phyloP scores from a whole-genome alignment of 331 rosid species.

The Saraca asoca region DNA sequence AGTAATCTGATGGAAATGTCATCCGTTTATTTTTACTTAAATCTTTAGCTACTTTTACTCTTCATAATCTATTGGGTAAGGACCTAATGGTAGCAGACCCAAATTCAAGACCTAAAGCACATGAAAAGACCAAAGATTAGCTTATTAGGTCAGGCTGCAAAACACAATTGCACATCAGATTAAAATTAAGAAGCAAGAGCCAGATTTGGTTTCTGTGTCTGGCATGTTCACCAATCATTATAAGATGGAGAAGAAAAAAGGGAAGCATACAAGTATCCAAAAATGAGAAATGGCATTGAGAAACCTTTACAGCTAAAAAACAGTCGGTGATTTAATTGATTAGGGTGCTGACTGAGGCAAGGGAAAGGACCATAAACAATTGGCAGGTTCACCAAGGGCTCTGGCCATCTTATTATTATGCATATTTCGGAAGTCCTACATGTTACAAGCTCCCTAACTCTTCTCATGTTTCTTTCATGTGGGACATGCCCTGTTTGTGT shows the following conservation, averaged over 20 bases:
- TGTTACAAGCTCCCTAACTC: background rate
- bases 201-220: too few species aligned
- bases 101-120: too few species aligned
- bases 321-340: constrained; percentile 8
- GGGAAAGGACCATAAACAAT: constrained; percentile 27
- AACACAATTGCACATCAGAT: too few species aligned
- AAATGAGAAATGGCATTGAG: constrained; percentile 25
- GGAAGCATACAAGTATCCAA: constrained; percentile 27
- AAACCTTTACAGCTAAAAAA: constrained; percentile 38
- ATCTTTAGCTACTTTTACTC: too few species aligned
- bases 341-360: background rate
- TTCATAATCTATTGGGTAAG: too few species aligned
- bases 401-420: background rate
- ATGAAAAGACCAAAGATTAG: too few species aligned
- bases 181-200: too few species aligned
- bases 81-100: too few species aligned
- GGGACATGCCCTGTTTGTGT: background rate
- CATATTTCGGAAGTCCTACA: constrained; percentile 7
- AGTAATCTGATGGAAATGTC: too few species aligned
- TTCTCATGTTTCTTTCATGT: constrained; percentile 2
- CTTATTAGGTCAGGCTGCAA: too few species aligned
- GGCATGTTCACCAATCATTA: too few species aligned
- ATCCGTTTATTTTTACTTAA: too few species aligned
- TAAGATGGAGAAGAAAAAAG: constrained; percentile 4
- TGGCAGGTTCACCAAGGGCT: constrained; percentile 25